Conservation (phyloP, 257 asterid species). For the Primulina huaijiensis region DNA sequence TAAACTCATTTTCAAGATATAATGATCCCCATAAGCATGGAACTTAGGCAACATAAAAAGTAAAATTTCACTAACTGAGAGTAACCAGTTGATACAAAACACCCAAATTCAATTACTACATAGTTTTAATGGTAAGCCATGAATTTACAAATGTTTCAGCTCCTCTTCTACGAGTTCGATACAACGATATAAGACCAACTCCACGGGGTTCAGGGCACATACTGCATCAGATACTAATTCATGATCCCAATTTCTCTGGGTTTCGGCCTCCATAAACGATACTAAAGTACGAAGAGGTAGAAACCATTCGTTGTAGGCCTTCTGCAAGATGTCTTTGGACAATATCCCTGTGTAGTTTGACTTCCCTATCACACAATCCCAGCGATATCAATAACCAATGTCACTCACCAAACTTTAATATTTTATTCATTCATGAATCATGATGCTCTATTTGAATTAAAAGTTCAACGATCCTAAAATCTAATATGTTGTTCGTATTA, state of each 20-base stretch:
- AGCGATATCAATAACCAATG: not conserved
- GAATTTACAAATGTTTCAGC: conserved; percentile 28
- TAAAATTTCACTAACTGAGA: not conserved
- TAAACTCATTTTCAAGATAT: no score
- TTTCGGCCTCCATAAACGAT: conserved; percentile 40
- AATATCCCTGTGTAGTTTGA: conserved; percentile 61
- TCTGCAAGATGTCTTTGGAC: conserved; percentile 45
- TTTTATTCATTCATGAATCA: no score
- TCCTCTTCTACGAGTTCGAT: conserved; percentile 71
- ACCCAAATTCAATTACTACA: not conserved
- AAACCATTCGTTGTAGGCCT: conserved; percentile 67
- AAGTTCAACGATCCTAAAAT: no score
- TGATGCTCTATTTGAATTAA: no score
- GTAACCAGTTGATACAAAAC: not conserved
- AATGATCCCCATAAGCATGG: not conserved
- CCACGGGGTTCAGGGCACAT: conserved; percentile 70
- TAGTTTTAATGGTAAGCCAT: not conserved
- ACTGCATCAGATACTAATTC: conserved; percentile 28
- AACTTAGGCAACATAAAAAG: not conserved
- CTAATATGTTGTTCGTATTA: no score
- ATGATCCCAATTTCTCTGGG: conserved; percentile 27
- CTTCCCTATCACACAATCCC: conserved; percentile 50
- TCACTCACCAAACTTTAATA: no score
- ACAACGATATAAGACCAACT: conserved; percentile 72
- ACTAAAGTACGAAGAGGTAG: conserved; percentile 76